Evolutionary conservation across 2,329 filamentous ascomycete species (phyloP).

Genomic region (Ascochyta pisi): DNA sequence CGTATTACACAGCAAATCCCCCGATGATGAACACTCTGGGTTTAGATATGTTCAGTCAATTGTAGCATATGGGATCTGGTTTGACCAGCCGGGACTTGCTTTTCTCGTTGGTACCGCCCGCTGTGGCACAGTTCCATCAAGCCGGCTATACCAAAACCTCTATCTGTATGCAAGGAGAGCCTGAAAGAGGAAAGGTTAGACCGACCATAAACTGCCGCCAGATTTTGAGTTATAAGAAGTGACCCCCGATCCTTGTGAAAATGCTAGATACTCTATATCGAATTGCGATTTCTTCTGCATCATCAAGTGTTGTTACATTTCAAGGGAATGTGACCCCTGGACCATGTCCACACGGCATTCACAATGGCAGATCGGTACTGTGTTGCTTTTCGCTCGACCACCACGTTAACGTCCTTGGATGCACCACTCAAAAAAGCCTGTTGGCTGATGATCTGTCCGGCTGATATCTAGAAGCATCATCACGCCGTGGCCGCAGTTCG

Average conservation of each 20-base stretch:
- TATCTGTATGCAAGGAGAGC: constrained; percentile 10
- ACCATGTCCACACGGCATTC: background rate
- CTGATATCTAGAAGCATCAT: background rate
- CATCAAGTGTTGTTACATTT: background rate
- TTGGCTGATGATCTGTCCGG: background rate
- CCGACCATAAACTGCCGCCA: background rate
- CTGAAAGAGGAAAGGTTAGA: constrained; percentile 1
- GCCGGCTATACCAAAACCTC: background rate
- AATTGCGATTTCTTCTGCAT: background rate
- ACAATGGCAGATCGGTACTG: background rate
- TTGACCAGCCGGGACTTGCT: background rate
- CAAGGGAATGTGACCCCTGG: too few relatives aligned
- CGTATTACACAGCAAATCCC: too few relatives aligned
- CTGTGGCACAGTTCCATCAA: background rate
- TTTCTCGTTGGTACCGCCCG: background rate
- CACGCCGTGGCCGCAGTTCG: constrained; percentile 10
- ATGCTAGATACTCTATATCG: background rate
- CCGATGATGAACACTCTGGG: too few relatives aligned
- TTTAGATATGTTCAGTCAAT: background rate
- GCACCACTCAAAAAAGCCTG: background rate
- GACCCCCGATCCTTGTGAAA: too few relatives aligned
- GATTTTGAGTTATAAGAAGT: background rate
- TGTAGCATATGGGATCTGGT: too few relatives aligned
- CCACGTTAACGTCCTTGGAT: background rate
- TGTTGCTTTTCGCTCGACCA: background rate